Percentiles rank a stretch among this genome's conserved stretches.
phyloP scores from a whole-genome alignment of 257 asterid species.

The Penstemon eatonii region DNA sequence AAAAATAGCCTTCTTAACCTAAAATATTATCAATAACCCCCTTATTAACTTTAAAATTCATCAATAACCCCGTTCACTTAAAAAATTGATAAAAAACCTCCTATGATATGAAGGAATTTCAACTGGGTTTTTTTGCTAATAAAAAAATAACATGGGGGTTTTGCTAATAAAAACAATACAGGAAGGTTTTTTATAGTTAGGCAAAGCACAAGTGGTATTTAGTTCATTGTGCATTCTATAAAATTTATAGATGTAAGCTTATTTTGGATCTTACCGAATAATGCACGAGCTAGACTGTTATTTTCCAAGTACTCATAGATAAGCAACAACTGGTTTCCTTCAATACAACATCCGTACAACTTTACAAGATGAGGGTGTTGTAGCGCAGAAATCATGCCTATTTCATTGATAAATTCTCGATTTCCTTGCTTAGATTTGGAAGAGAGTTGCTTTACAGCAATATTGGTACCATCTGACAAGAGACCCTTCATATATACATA shows the following conservation, averaged over 20 bases:
- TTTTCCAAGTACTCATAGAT: constrained; percentile 62
- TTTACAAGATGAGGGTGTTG: constrained; percentile 68
- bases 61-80: too few relatives aligned
- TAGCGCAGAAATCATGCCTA: constrained; percentile 64
- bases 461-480: constrained; percentile 46
- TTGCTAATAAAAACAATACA: too few relatives aligned
- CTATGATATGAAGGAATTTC: too few relatives aligned
- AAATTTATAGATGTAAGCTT: not conserved
- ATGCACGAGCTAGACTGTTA: constrained; percentile 59
- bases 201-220: too few relatives aligned
- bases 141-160: too few relatives aligned
- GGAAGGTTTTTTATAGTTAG: too few relatives aligned
- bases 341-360: constrained; percentile 59
- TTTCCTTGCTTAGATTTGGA: constrained; percentile 66
- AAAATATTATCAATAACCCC: too few relatives aligned
- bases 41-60: too few relatives aligned
- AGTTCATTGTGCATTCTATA: not conserved
- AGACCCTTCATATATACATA: constrained; percentile 36
- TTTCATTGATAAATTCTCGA: constrained; percentile 54
- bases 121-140: too few relatives aligned
- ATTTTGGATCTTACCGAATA: constrained; percentile 40
- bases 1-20: too few relatives aligned
- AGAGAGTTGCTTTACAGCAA: constrained; percentile 64
- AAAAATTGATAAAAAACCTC: too few relatives aligned
- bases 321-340: constrained; percentile 54